These are phyloP conservation scores for Albizia julibrissin DNA, from an alignment of 306 rosid genomes.

Conservation along the genomic window DNA sequence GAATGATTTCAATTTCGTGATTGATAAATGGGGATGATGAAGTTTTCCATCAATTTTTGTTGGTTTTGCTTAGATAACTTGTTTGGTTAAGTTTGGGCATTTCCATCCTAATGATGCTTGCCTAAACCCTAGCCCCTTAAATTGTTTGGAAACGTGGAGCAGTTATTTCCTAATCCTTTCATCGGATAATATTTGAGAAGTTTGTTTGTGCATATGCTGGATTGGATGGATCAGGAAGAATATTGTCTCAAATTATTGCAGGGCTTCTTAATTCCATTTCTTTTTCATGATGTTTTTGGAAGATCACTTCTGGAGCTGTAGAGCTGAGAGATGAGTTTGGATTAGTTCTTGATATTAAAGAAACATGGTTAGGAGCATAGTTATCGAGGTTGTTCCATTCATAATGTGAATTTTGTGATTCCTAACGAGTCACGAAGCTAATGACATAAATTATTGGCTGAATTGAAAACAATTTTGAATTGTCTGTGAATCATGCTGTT, in stretches of 20 bases:
- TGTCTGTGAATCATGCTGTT: neutral
- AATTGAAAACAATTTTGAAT: neutral
- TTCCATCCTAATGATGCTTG: neutral
- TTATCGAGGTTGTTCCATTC: neutral
- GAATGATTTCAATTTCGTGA: neutral
- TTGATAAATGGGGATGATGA: neutral
- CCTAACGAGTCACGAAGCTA: neutral
- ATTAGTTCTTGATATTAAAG: neutral
- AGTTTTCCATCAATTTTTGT: neutral
- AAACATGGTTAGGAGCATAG: neutral
- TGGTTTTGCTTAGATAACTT: neutral
- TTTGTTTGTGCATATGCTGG: neutral
- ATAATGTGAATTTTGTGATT: neutral
- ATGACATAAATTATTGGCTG: neutral
- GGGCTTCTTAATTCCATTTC: neutral
- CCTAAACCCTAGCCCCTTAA: constrained; percentile 11
- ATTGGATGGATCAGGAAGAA: neutral
- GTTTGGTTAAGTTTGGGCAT: neutral
- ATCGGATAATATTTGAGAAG: neutral
- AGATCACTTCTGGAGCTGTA: neutral
- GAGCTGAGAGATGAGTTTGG: neutral
- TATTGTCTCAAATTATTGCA: neutral
- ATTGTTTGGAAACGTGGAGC: neutral
- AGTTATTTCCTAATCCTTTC: neutral
- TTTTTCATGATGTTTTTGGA: neutral